Evolutionary conservation across 202 grass and related monocot species (phyloP), one percentile per base, ranked within the genome.

Genomic region (Eragrostis tef): DNA sequence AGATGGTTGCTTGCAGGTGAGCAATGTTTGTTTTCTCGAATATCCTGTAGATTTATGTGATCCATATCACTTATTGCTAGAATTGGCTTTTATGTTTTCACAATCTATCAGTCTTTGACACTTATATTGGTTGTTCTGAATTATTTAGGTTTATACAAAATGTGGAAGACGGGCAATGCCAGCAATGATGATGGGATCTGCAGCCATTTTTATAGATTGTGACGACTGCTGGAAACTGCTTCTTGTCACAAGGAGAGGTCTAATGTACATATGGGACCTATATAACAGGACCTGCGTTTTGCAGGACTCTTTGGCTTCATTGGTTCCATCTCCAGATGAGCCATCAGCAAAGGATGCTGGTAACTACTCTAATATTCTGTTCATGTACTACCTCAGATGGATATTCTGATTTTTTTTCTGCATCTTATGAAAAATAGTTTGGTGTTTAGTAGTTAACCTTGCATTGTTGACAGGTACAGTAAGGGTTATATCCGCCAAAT

Each of bases 1-100:
- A 71, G 96, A 99, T 88, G 96, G 96, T 74, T 95, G 85, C 81
- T 67, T 99, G 70, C 96, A 96, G 93, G 96, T 99, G 56, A 64
- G 50, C 65, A 80, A 48, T 87, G 14, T 39, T 27, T 31, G 15
- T 71, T 31, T 66, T 24, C 50, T 58, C 22, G 0, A 27, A 74
- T 71, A 66, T 39, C n/a, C 43, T 19, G 19, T 45, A 50, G 21
- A 67, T 75, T 68, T 36, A 70, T 73, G 57, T 27, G 20, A 63
- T 10, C 17, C 21, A 15, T 62, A 25, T 29, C 43, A 61, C 19
- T 62, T 44, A 47, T 76, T 62, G 14, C 62, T 86, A 14, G 52
- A 63, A 86, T 80, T 36, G 6, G 11, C 9, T 46, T 63, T 79
- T 75, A 1, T 66, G 67, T 81, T 76, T 43, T 69, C 11, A 46